Evolutionary conservation across 2,329 filamentous ascomycete species (phyloP), one percentile per base, ranked within the genome.

Genomic region (Pseudogymnoascus sp.): DNA sequence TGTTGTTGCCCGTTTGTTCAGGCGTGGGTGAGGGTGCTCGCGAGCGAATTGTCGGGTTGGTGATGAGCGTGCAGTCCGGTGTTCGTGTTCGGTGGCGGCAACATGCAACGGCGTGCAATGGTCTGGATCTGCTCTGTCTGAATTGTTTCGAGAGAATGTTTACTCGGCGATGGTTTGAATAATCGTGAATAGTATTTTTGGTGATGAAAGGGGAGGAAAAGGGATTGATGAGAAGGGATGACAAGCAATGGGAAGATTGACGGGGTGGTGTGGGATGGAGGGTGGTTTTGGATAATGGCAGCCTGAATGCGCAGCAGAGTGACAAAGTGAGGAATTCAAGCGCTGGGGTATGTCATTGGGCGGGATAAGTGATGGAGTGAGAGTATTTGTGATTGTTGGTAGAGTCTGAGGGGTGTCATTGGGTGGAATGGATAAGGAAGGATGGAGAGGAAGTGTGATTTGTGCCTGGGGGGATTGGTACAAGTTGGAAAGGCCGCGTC

Each of bases 261-360:
- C 12, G 20, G 20, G 4, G 41, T 20, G 43, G 25, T 50, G 43
- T 50, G 43, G 43, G 43, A 50, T 54, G 47, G 47, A 18, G 47
- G 47, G 18, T 54, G 25, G 47, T 54, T 54, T 54, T 33, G 47
- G 47, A 54, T 33, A 30, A 54, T 54, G 25, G 47, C 47, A 54
- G 47, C 47, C 47, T 54, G 47, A 54, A 54, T 54, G 47, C 47
- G 47, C 47, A 54, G 47, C 47, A 54, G 12, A 2, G n/a, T 33
- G n/a, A n/a, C n/a, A n/a, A n/a, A n/a, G n/a, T 22, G 25, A 33
- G 47, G 41, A n/a, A 54, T 54, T 54, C 47, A 54, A n/a, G 47
- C 47, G 47, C n/a, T 33, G 47, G n/a, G 14, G 7, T 6, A 12
- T 50, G n/a, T 30, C 14, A 50, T 50, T 50, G 43, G 43, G 43